A percentile compares a stretch with the other conserved stretches of the same genome.
Evolutionary conservation across 129 eudicot species (phyloP).

Genomic region (Erigeron canadensis): DNA sequence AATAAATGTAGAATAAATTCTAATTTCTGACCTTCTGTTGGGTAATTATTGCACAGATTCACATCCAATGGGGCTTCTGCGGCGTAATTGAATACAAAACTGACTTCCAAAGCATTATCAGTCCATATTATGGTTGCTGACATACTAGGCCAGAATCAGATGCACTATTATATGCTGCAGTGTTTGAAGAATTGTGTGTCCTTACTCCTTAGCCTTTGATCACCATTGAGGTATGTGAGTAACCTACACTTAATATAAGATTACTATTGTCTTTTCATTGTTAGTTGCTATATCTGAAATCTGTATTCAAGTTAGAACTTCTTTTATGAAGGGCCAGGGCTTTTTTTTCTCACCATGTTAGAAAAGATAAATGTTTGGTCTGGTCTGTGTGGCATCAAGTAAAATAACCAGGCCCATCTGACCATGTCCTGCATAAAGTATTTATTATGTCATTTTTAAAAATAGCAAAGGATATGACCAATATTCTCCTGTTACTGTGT

Average conservation of each 20-base stretch:
- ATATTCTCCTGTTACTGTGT: neutral
- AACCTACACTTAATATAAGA: neutral
- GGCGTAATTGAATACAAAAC: neutral
- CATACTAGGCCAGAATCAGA: conserved; percentile 17
- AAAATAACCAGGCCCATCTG: neutral
- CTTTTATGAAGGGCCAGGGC: neutral
- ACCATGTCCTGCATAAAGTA: neutral
- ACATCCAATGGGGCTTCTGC: neutral
- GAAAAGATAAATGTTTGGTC: neutral
- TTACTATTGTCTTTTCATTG: neutral
- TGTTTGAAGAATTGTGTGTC: neutral
- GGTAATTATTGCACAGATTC: conserved; percentile 5
- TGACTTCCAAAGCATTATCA: conserved; percentile 11
- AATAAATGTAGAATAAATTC: too few species aligned
- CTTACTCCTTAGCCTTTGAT: neutral
- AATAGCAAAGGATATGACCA: neutral
- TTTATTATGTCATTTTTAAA: neutral
- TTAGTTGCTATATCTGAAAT: neutral
- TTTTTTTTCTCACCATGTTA: neutral
- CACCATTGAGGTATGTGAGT: conserved; percentile 6
- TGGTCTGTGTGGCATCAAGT: neutral
- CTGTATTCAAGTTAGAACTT: conserved; percentile 2
- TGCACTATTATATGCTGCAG: conserved; percentile 28
- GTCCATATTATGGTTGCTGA: conserved; percentile 18
- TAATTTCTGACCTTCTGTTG: too few species aligned